Evolutionary conservation across 108 stramenopile genomes (phyloP), one percentile per base, ranked within the genome.

Genomic region (Conticribra guillardii): DNA sequence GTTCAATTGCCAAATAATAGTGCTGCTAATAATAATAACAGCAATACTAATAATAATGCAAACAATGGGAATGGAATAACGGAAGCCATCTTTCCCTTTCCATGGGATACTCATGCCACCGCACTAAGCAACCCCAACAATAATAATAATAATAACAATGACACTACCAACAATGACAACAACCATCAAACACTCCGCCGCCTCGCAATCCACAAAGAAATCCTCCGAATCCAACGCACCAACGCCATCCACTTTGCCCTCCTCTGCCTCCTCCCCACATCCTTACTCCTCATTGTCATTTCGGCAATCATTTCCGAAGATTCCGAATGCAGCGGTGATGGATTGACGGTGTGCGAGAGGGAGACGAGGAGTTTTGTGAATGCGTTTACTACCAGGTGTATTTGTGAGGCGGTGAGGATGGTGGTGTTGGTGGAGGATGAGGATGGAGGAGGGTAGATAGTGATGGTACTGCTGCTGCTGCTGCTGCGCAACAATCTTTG

Each of bases 301-400:
- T 84, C 78, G 19, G 88, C 89, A 0, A 88, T 90, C 18, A 21
- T 94, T 8, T 70, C 82, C 19, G 90, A 89, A 27, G 86, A 89
- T 50, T 81, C 84, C 51, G 81, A 82, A 9, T 91, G 90, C 48
- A 60, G 48, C 19, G 60, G 60, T 4, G 83, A 69, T 26, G 52
- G 49, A 26, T 78, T 87, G 4, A 84, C 79, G 22, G 57, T 58
- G 15, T 94, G 93, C 60, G 75, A 71, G 22, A 59, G 80, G 56
- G 93, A 94, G 64, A 57, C 80, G 14, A 34, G 93, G 31, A 88
- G 76, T 9, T 94, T 94, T 54, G 88, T 91, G 41, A 90, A 94
- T 80, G 93, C 93, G 4, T 94, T 94, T 67, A 94, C 93, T 32
- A 88, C 83, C 28, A 84, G 90, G 37, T 94, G 93, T 64, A 79